These are phyloP conservation scores for Ustilago sp. DNA, from an alignment of 1,284 basidiomycete genomes.

Conservation along the genomic window DNA sequence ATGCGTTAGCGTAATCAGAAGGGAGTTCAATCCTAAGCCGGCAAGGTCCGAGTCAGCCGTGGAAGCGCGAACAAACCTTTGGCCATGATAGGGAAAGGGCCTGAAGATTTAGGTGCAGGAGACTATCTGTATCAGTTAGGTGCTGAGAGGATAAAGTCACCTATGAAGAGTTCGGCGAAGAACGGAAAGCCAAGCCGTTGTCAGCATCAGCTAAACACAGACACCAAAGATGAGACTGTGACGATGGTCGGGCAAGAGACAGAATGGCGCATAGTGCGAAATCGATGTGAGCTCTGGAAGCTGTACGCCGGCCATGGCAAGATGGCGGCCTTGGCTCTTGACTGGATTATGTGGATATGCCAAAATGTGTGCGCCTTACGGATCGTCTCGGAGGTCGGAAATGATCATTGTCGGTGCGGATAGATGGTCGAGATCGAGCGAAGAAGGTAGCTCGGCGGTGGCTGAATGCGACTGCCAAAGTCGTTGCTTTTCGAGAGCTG, in stretches of 20 bases:
- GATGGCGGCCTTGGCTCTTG: not conserved
- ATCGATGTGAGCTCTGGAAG: not conserved
- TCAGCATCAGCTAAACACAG: not conserved
- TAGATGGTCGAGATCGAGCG: not conserved
- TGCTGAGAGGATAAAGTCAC: not conserved
- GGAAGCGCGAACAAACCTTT: slow-evolving; percentile 21
- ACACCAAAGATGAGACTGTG: not conserved
- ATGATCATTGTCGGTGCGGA: not conserved
- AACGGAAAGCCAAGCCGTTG: not conserved
- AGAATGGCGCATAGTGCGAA: not conserved
- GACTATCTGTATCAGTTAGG: not conserved
- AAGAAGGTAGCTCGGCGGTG: not conserved
- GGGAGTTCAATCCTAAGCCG: not conserved
- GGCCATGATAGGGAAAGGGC: slow-evolving; percentile 20
- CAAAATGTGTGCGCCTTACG: not conserved
- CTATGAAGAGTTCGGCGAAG: not conserved
- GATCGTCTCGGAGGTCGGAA: not conserved
- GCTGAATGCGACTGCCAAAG: not conserved
- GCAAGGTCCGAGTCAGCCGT: not conserved
- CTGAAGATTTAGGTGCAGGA: not conserved
- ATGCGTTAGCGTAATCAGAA: not conserved
- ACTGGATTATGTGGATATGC: not conserved
- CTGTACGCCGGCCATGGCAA: not conserved
- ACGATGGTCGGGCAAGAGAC: not conserved
- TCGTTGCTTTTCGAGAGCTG: not conserved